Evolutionary conservation across 345 rosid genomes (phyloP), one percentile per base, ranked within the genome.

Genomic region (Populus simonii): DNA sequence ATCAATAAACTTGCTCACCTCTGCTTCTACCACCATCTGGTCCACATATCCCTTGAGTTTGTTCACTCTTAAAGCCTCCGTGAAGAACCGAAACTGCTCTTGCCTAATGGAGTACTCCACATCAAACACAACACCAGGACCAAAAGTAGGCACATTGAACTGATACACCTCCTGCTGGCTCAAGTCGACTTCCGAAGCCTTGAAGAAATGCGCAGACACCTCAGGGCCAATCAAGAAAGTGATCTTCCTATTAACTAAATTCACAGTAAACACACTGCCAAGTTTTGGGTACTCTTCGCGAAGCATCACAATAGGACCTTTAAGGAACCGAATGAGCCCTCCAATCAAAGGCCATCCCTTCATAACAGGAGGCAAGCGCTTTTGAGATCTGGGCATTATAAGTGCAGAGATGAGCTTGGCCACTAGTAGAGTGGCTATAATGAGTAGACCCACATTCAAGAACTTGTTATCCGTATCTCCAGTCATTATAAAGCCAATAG

Each of bases 121-220:
- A 74, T 93, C 99, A 72, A 95, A 95, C 62, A 95, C 99, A 33
- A 95, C 99, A 36, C 99, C 98, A 9, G 96, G 99, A 25, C 99
- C 99, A 74, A 95, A 95, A 68, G 97, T 91, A 12, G 98, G 99
- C 70, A 95, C 99, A 80, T 95, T 95, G 90, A 95, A 95, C 70
- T 90, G 96, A 79, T 95, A 95, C 3, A 95, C 96, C 78, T 95
- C 99, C 83, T 95, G 98, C 89, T 95, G 99, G 75, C 99, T 95
- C 23, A 95, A 90, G 70, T 95, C 98, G 12, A 89, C 75, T 76
- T 95, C 99, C 0, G 89, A 41, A 74, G 99, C 98, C 92, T 95
- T 95, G 84, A 95, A 95, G 80, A 95, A 95, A 79, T 93, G 99
- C 0, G 99, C 88, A 1, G 99, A 95, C n/a, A 95, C 98, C 79